Evolutionary conservation across 495 filamentous ascomycete species (phyloP), one percentile per base, ranked within the genome.

Genomic region (Collariella sp.): DNA sequence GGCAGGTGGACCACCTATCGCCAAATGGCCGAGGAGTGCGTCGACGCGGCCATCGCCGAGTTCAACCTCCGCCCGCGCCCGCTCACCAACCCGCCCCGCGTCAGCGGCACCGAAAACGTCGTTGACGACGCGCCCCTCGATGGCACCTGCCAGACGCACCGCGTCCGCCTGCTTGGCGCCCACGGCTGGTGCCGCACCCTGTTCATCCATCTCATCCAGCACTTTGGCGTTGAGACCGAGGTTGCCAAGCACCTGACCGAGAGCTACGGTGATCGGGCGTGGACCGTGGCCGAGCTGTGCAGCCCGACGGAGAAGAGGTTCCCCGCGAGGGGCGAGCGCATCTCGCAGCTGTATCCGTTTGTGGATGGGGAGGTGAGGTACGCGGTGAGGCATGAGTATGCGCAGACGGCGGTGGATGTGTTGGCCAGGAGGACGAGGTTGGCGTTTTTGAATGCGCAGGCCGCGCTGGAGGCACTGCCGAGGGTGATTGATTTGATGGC

Each of bases 1-100:
- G 93, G 93, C 19, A 97, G 97, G 72, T 98, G 93, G 93, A 98
- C 93, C 3, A 98, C 93, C 5, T 98, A 98, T 72, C 85, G 93
- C 31, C 90, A 98, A 66, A 98, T 98, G 93, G 89, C 93, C 34
- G 91, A 98, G 72, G 91, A 98, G 67, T 84, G 87, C 49, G 93
- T 98, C 29, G 91, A 98, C 62, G 86, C 90, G 57, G 91, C 91
- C 16, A 79, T 98, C 66, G 75, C 79, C 33, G 71, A 77, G 20
- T 98, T 96, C 70, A 71, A 76, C 35, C 82, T 96, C n/a, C 73
- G 78, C 46, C 71, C 87, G 5, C 72, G 71, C 26, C 76, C 83
- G 24, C 60, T 87, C 38, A 50, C 62, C 13, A 67, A 83, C 51
- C 79, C 82, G 9, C 89, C 89, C 0, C 79, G 82, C 55, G 81